phyloP scores from a whole-genome alignment of 768 basidiomycete genomes.

The Boletus reticuloceps region DNA sequence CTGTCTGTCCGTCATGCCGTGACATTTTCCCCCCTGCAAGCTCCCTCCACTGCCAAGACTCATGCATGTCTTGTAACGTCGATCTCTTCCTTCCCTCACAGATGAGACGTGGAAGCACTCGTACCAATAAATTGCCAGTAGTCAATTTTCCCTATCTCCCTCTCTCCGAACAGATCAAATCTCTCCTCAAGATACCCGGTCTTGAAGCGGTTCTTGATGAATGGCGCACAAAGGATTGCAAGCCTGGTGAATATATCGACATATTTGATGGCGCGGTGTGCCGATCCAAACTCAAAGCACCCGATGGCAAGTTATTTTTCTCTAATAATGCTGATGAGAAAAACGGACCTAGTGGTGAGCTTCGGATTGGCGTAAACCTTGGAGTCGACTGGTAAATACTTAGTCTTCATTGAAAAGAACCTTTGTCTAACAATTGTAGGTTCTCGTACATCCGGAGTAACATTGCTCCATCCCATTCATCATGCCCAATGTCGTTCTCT shows the following conservation, averaged over 20 bases:
- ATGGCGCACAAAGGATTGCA: not conserved
- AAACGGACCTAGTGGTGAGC: not conserved
- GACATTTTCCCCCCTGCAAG: no score
- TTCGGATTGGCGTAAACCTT: not conserved
- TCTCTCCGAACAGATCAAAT: not conserved
- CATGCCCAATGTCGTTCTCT: not conserved
- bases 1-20: no score
- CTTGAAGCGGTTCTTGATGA: not conserved
- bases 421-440: not conserved
- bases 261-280: not conserved
- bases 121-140: not conserved
- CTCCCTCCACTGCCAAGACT: no score
- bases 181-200: not conserved
- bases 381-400: not conserved
- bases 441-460: not conserved
- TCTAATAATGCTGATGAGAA: not conserved
- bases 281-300: not conserved
- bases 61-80: no score
- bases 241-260: not conserved
- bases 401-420: no score
- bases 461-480: not conserved
- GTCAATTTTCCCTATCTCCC: not conserved
- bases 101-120: not conserved
- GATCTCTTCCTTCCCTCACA: no score
- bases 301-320: not conserved